Evolutionary conservation across 768 basidiomycete genomes (phyloP).

Genomic region (Boletus subcaerulescens): DNA sequence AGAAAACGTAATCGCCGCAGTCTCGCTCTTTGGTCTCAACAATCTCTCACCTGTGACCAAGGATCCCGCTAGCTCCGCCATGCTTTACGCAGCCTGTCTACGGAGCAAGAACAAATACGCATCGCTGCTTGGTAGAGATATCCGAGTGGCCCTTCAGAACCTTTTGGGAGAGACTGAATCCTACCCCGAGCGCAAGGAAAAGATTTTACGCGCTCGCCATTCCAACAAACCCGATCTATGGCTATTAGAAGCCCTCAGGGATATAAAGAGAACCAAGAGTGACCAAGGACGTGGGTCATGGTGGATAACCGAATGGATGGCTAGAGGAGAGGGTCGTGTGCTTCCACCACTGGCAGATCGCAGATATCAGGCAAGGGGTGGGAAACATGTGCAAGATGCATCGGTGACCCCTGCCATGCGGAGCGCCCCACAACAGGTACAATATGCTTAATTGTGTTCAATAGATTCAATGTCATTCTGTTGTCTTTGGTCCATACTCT

Average conservation of each 20-base stretch:
- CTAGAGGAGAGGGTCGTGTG: slow-evolving; percentile 19
- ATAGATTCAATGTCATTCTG: neutral
- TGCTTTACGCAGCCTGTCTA: slow-evolving; percentile 56
- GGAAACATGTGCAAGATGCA: neutral
- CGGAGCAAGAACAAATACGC: slow-evolving; percentile 42
- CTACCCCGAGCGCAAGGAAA: slow-evolving; percentile 18
- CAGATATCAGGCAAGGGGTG: slow-evolving; percentile 10
- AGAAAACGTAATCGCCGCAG: slow-evolving; percentile 45
- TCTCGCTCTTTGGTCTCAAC: slow-evolving; percentile 55
- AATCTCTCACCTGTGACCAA: slow-evolving; percentile 48
- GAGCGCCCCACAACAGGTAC: neutral
- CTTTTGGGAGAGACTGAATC: slow-evolving; percentile 25
- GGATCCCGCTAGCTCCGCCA: slow-evolving; percentile 56
- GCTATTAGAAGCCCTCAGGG: slow-evolving; percentile 36
- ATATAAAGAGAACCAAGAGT: slow-evolving; percentile 34
- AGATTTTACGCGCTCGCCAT: slow-evolving; percentile 21
- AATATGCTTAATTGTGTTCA: slow-evolving; percentile 7
- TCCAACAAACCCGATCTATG: slow-evolving; percentile 36
- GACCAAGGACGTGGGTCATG: slow-evolving; percentile 27
- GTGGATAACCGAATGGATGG: slow-evolving; percentile 30
- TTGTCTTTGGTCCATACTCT: neutral
- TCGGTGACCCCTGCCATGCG: neutral
- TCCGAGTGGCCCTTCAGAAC: slow-evolving; percentile 41
- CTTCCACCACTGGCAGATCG: slow-evolving; percentile 19
- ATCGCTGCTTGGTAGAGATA: slow-evolving; percentile 37